These are phyloP conservation scores for Rhynchosporium secalis DNA, from an alignment of 2,329 filamentous ascomycete genomes.

Conservation along the genomic window DNA sequence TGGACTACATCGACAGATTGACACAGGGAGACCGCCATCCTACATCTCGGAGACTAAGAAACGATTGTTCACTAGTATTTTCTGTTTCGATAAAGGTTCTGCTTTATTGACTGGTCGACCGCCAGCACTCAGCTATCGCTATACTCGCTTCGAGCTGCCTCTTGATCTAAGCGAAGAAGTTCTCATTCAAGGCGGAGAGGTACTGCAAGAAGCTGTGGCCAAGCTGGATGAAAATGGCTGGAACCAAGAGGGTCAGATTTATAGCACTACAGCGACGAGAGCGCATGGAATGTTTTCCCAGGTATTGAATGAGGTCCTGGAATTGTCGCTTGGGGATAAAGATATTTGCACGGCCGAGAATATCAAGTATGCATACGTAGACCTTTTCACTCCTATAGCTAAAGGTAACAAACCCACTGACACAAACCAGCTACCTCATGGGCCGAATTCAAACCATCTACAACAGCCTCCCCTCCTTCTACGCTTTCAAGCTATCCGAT, in stretches of 20 bases:
- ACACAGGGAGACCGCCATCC: constrained; percentile 28
- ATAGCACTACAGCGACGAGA: constrained; percentile 48
- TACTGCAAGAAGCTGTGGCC: constrained; percentile 43
- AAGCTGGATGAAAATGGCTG: constrained; percentile 52
- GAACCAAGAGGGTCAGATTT: constrained; percentile 48
- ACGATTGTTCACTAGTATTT: constrained; percentile 42
- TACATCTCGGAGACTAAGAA: constrained; percentile 43
- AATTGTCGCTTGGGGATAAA: constrained; percentile 47
- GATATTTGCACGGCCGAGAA: constrained; percentile 28
- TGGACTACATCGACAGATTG: constrained; percentile 35
- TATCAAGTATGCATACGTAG: constrained; percentile 26
- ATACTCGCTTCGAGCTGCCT: constrained; percentile 54
- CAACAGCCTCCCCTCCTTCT: constrained; percentile 38
- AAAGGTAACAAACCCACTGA: not conserved
- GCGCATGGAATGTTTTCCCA: constrained; percentile 49
- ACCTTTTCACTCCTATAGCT: not conserved
- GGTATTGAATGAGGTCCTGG: constrained; percentile 59
- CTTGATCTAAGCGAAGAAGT: constrained; percentile 55
- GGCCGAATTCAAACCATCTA: constrained; percentile 41
- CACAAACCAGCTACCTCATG: constrained; percentile 26
- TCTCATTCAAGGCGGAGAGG: constrained; percentile 45
- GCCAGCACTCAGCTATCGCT: constrained; percentile 52
- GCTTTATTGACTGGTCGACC: constrained; percentile 56
- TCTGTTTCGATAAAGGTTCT: constrained; percentile 50
- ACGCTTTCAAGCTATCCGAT: constrained; percentile 43